Evolutionary conservation across 2,329 filamentous ascomycete species (phyloP).

Genomic region (Talaromyces sp.): DNA sequence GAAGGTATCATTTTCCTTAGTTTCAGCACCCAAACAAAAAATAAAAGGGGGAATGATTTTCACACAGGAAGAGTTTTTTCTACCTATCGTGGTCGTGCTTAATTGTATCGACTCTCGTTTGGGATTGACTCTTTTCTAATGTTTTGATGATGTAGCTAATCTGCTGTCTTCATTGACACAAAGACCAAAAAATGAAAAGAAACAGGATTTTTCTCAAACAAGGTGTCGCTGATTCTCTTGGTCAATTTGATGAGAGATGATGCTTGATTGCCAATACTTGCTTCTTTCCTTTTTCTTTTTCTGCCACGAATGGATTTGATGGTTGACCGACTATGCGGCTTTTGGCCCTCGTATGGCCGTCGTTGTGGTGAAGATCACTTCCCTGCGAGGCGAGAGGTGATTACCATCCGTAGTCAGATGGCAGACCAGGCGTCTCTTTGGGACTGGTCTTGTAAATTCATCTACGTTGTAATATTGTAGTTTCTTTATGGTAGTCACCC

Average conservation of each 20-base stretch:
- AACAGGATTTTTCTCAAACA: conserved; percentile 44
- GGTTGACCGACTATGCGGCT: background rate
- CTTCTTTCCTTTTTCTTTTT: conserved; percentile 9
- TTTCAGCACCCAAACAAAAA: background rate
- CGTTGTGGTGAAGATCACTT: background rate
- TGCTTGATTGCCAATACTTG: conserved; percentile 79
- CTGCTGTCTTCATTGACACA: conserved; percentile 22
- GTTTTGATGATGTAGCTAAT: conserved; percentile 10
- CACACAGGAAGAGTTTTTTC: background rate
- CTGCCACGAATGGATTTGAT: background rate
- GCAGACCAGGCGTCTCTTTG: background rate
- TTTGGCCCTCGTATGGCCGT: background rate
- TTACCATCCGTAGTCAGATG: background rate
- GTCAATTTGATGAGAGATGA: conserved; percentile 53
- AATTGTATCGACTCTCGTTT: conserved; percentile 17
- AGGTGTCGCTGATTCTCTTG: conserved; percentile 87
- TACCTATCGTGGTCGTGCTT: conserved; percentile 22
- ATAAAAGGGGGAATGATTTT: background rate
- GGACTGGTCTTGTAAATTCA: background rate
- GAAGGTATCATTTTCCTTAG: background rate
- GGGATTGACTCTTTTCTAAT: background rate
- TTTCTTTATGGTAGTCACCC: conserved; percentile 16
- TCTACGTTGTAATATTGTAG: conserved; percentile 15
- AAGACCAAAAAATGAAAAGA: conserved; percentile 33
- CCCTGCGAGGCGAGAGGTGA: background rate